A percentile compares a stretch with the other conserved stretches of the same genome.
Conservation (phyloP, 768 basidiomycete genomes). For the Calvatia gigantea region DNA sequence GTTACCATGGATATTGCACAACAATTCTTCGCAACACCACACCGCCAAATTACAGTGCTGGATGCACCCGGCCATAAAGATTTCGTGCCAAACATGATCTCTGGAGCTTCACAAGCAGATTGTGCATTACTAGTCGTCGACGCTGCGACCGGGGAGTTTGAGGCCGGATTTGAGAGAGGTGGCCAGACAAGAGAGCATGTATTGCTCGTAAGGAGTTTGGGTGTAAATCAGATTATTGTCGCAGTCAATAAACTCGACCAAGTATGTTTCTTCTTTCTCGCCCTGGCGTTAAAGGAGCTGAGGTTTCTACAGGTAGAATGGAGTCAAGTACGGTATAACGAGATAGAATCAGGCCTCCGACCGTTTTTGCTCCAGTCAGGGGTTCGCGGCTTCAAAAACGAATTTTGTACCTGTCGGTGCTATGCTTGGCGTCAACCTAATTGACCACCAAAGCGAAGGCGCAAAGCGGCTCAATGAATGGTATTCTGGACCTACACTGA, state of each 20-base stretch:
- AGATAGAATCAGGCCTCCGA: constrained; percentile 69
- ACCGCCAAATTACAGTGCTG: constrained; percentile 84
- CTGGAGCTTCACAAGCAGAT: constrained; percentile 95
- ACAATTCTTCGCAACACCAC: constrained; percentile 69
- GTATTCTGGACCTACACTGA: constrained; percentile 85
- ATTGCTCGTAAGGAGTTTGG: constrained; percentile 85
- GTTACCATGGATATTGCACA: constrained; percentile 97
- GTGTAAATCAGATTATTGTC: constrained; percentile 86
- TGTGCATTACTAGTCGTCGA: constrained; percentile 93
- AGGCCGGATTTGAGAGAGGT: constrained; percentile 90
- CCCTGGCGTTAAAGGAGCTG: not conserved
- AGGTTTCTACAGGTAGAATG: constrained; percentile 71
- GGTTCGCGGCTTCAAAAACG: constrained; percentile 77
- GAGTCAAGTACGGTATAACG: constrained; percentile 79
- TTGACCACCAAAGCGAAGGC: constrained; percentile 43
- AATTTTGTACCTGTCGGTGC: constrained; percentile 88
- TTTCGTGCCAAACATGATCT: constrained; percentile 99
- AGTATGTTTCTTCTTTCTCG: constrained; percentile 37
- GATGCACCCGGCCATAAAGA: constrained; percentile 98
- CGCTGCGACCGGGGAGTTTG: constrained; percentile 87
- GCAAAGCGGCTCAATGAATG: constrained; percentile 53
- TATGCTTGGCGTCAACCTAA: constrained; percentile 85
- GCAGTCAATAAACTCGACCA: constrained; percentile 96
- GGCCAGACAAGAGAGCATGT: constrained; percentile 97
- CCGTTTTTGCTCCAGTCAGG: constrained; percentile 86